Percentiles rank a stretch among this genome's conserved stretches.
These are phyloP conservation scores for Xylaria acuta DNA, from an alignment of 495 filamentous ascomycete species.

Conservation along the genomic window DNA sequence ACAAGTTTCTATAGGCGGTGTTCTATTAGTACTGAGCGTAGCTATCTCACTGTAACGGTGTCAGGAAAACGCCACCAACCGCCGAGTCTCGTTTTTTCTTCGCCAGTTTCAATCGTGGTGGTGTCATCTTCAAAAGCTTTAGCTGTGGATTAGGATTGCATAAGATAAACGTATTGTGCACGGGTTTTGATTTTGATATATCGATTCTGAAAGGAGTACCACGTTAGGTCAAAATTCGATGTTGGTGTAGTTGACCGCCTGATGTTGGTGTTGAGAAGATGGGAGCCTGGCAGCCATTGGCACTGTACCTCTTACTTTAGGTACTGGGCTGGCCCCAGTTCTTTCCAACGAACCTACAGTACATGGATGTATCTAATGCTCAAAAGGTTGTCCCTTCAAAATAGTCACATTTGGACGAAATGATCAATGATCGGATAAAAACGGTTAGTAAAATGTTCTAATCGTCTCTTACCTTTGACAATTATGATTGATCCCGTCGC, in stretches of 20 bases:
- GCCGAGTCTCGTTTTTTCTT: conserved; percentile 15
- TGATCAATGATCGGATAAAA: neutral
- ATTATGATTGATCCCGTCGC: neutral
- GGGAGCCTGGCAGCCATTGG: no score
- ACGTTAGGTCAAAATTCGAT: neutral
- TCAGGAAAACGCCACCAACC: conserved; percentile 4
- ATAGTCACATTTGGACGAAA: neutral
- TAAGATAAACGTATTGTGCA: neutral
- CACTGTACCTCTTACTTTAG: no score
- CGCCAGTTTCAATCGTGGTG: conserved; percentile 15
- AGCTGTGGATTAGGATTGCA: neutral
- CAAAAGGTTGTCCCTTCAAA: neutral
- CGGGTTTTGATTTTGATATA: neutral
- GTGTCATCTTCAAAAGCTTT: conserved; percentile 18
- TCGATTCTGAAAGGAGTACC: neutral
- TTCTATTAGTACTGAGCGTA: conserved; percentile 18
- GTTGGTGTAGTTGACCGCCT: no score
- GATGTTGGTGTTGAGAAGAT: no score
- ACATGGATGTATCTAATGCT: no score
- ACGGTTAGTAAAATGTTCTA: neutral
- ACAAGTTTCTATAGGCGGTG: conserved; percentile 29
- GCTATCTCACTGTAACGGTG: neutral
- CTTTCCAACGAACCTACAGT: neutral
- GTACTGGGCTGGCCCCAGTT: neutral
- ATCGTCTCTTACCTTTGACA: neutral